phyloP scores from a whole-genome alignment of 345 rosid genomes.

The Zanthoxylum bungeanum region DNA sequence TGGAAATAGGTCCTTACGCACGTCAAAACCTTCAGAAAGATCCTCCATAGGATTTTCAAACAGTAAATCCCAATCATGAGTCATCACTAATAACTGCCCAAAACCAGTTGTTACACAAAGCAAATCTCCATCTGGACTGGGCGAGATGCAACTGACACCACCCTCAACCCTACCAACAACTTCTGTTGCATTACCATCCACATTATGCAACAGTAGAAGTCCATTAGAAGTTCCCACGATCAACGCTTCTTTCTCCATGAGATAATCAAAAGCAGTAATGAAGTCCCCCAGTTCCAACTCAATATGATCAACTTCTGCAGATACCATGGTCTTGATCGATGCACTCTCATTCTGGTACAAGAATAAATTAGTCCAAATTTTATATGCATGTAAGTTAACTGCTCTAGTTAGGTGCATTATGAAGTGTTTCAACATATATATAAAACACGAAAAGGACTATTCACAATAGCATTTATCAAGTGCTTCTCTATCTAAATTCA shows the following conservation, averaged over 20 bases:
- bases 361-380: constrained; percentile 1
- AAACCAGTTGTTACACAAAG: constrained; percentile 64
- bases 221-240: constrained; percentile 75
- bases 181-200: constrained; percentile 60
- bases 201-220: constrained; percentile 52
- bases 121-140: constrained; percentile 89
- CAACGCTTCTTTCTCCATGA: constrained; percentile 91
- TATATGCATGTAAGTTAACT: not conserved
- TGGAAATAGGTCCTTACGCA: constrained; percentile 70
- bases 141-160: constrained; percentile 72
- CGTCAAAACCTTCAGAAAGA: constrained; percentile 59
- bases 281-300: constrained; percentile 67
- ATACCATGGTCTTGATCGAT: constrained; percentile 28
- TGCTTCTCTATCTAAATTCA: too few species aligned
- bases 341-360: constrained; percentile 49
- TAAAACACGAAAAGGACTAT: too few species aligned
- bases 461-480: too few species aligned
- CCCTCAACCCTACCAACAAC: constrained; percentile 86
- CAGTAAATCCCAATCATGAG: constrained; percentile 94
- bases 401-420: not conserved
- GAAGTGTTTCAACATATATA: not conserved
- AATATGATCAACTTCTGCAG: constrained; percentile 43
- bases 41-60: constrained; percentile 66
- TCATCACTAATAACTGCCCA: constrained; percentile 88
- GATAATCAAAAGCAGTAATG: constrained; percentile 76